Conservation (phyloP, 768 basidiomycete species). For the Strobilomyces dryophilus region DNA sequence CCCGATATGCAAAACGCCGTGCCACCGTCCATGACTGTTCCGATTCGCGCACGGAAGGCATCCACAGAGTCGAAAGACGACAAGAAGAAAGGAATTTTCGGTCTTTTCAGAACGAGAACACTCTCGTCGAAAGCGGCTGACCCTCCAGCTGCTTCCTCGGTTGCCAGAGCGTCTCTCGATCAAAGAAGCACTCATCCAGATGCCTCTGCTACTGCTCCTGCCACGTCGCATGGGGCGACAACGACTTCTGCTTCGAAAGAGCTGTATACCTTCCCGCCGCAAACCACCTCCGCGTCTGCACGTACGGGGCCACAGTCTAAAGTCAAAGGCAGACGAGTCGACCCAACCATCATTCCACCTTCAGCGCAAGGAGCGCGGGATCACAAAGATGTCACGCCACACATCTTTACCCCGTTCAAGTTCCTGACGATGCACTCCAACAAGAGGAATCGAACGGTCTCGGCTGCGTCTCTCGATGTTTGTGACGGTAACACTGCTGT, state of each 20-base stretch:
- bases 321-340: conserved; percentile 14
- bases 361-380: conserved; percentile 30
- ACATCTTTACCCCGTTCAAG: conserved; percentile 60
- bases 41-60: conserved; percentile 20
- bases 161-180: conserved; percentile 18
- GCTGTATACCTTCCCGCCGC: conserved; percentile 1
- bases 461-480: conserved; percentile 72
- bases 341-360: conserved; percentile 29
- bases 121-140: conserved; percentile 29
- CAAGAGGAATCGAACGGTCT: conserved; percentile 63
- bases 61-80: conserved; percentile 34
- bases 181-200: conserved; percentile 15
- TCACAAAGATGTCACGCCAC: conserved; percentile 39
- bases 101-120: conserved; percentile 30
- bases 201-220: background rate
- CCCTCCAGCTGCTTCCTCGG: conserved; percentile 19
- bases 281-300: conserved; percentile 2
- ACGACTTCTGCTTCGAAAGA: conserved; percentile 18
- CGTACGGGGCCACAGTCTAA: conserved; percentile 15
- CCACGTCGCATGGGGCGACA: conserved; percentile 4
- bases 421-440: conserved; percentile 42
- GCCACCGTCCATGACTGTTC: conserved; percentile 10
- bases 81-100: conserved; percentile 31
- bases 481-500: conserved; percentile 73
- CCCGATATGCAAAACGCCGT: conserved; percentile 20